Evolutionary conservation across 169 alveolate species (phyloP), one percentile per base, ranked within the genome.

Genomic region (Besnoitia besnoiti): DNA sequence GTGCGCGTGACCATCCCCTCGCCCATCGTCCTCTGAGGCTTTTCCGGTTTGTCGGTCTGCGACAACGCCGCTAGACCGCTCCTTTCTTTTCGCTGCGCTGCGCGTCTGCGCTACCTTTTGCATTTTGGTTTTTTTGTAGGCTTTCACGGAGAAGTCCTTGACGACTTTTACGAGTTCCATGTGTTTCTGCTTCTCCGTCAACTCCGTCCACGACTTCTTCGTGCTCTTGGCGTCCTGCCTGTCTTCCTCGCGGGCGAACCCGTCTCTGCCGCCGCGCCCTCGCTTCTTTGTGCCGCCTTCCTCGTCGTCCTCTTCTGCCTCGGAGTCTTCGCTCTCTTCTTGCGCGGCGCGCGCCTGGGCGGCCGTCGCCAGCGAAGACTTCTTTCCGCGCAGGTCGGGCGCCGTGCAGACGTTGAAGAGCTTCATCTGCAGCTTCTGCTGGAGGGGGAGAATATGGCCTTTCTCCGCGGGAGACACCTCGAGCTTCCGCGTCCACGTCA

Each of bases 401-500:
- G 93, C 79, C 95, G 94, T 85, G 95, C 96, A 80, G 85, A 77
- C 55, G 55, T 67, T 42, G 80, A 67, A 67, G 14, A 77, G 49
- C 14, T 35, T 37, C 85, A 44, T 77, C 55, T 77, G 7, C 33
- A 77, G 40, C 49, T 77, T 44, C 85, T 77, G 85, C 85, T 77
- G 85, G 3, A 77, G 85, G 55, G 85, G 59, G 21, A 77, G 55
- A 40, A 77, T 77, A 90, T 98, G 99, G 75, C 96, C 98, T 93
- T 97, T 96, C 33, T 97, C 92, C 30, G 97, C 94, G 33, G 99
- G 99, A 90, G 96, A 97, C 47, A 97, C 96, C 88, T 98, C 99
- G 12, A 98, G 98, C 93, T 98, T 98, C 99, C 99, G 98, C 95
- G 97, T 97, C 99, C 99, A 98, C 47, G 95, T 94, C 98, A 98